Evolutionary conservation across 768 basidiomycete genomes (phyloP), one percentile per base, ranked within the genome.

Genomic region (Trametes elegans): DNA sequence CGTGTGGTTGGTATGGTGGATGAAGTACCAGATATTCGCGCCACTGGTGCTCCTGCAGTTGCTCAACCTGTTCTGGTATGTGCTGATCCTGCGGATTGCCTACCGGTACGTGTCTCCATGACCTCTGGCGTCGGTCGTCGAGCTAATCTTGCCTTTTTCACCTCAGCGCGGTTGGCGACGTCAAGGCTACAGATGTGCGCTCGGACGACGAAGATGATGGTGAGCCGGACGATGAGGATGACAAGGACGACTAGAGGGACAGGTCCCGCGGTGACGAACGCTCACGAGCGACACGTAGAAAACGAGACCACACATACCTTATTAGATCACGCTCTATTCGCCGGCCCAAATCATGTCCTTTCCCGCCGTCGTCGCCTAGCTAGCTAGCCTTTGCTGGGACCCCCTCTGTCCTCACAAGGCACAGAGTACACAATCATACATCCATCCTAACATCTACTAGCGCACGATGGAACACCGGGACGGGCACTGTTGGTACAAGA

Each of bases 11-110:
- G 76, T 70, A 1, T 65, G 71, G 65, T 98, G 93, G 90, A 85
- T 95, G 81, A 81, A 77, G 63, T 85, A 82, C 63, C 91, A 93
- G 61, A 81, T 96, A 47, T 90, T 95, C 62, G 57, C 71, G 0
- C 88, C 93, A 0, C 72, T 98, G 52, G 58, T 83, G 6, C 72
- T 92, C 0, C 76, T 99, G 14, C 92, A 94, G 67, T 62, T 82
- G 35, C 76, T 99, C 63, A 98, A 98, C 67, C 55, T 96, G 23
- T 97, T 97, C 77, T 98, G 95, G 95, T 96, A 90, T 69, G 84
- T 77, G 71, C 76, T 93, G 24, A 93, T 98, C 68, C 70, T 80
- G 68, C 84, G 92, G 49, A 87, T 96, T 47, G 75, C 88, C 14
- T 70, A 79, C 44, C 79, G 88, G 91, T 93, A 59, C 39, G 84